Percentiles rank a stretch among this genome's conserved stretches.
Evolutionary conservation across 1,139 yeast species (phyloP).

Genomic region (Citeromyces hawaiiensis): DNA sequence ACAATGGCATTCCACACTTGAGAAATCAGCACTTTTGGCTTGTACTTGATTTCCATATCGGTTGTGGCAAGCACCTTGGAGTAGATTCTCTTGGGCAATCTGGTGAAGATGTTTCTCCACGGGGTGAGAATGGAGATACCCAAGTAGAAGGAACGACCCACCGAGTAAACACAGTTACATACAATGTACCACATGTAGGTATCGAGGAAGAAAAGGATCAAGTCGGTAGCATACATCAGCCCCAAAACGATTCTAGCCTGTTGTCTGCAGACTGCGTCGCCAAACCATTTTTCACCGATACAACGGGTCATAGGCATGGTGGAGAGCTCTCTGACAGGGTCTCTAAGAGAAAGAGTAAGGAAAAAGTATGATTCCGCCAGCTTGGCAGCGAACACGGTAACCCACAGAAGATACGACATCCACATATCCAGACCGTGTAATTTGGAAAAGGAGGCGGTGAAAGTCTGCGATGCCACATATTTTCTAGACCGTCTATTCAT

Average conservation of each 20-base stretch:
- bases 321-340: conserved; percentile 60
- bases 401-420: conserved; percentile 55
- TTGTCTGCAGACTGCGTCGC: conserved; percentile 35
- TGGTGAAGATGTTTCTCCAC: conserved; percentile 69
- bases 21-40: conserved; percentile 39
- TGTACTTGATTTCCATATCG: conserved; percentile 32
- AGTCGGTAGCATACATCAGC: conserved; percentile 49
- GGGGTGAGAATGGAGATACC: conserved; percentile 81
- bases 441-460: conserved; percentile 41
- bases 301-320: conserved; percentile 49
- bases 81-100: conserved; percentile 62
- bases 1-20: conserved; percentile 76
- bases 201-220: conserved; percentile 67
- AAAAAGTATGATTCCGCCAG: conserved; percentile 74
- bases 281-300: conserved; percentile 40
- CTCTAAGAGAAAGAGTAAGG: conserved; percentile 62
- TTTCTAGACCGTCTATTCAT: conserved; percentile 13
- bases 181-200: conserved; percentile 85
- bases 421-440: conserved; percentile 34
- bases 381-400: conserved; percentile 56
- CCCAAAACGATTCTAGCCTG: conserved; percentile 47
- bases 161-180: conserved; percentile 64
- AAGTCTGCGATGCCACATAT: conserved; percentile 17
- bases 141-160: conserved; percentile 50
- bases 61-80: conserved; percentile 47